Conservation (phyloP, 2,329 filamentous ascomycete species). For the Colletotrichum spaethianum region DNA sequence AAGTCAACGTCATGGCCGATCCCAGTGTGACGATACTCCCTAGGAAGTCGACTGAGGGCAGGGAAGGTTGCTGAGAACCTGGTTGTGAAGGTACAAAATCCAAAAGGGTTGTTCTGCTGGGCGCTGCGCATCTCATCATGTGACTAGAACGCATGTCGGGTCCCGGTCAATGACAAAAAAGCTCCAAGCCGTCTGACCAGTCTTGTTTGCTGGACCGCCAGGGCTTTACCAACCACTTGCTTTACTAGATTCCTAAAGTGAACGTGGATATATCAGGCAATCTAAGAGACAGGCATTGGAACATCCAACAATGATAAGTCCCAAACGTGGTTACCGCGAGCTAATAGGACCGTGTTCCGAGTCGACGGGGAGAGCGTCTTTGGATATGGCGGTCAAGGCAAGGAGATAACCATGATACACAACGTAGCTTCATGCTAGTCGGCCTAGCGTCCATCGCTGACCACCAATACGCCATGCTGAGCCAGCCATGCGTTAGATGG, state of each 20-base stretch:
- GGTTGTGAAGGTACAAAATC: neutral
- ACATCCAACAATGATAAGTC: neutral
- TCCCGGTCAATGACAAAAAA: neutral
- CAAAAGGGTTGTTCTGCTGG: neutral
- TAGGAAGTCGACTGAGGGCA: neutral
- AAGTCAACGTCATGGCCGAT: neutral
- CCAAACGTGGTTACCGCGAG: neutral
- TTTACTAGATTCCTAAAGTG: neutral
- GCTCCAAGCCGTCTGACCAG: neutral
- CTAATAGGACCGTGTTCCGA: neutral
- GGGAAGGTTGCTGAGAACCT: neutral
- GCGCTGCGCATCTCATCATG: constrained; percentile 24
- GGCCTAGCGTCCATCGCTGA: constrained; percentile 4
- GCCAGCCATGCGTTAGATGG: neutral
- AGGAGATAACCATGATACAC: neutral
- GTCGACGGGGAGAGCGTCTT: neutral
- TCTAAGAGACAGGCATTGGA: constrained; percentile 2
- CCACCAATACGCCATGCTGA: constrained; percentile 5
- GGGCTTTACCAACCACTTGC: neutral
- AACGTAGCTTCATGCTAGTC: neutral
- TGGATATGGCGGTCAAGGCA: constrained; percentile 30
- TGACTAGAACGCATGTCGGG: constrained; percentile 27
- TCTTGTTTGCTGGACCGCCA: neutral
- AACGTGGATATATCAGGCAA: constrained; percentile 12
- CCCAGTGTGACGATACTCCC: no score